Percentiles rank a stretch among this genome's conserved stretches.
These are phyloP conservation scores for Xylaria multiplex DNA, from an alignment of 2,329 filamentous ascomycete species.

Conservation along the genomic window DNA sequence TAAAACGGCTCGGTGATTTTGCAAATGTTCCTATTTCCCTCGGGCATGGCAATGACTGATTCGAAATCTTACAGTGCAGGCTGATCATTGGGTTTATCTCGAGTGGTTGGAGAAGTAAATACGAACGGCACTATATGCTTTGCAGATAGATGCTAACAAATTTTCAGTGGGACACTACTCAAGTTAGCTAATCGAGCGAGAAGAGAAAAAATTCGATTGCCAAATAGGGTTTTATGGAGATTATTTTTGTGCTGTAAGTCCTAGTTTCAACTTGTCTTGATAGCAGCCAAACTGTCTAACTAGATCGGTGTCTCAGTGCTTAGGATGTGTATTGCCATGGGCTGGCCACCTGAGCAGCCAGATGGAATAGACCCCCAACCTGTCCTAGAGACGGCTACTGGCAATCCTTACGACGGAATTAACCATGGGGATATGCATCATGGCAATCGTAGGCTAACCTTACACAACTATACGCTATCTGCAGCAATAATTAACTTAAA, in stretches of 20 bases:
- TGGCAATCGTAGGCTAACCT: slow-evolving; percentile 11
- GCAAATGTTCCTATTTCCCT: no score
- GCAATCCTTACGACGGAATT: neutral
- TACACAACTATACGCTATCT: neutral
- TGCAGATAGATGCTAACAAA: slow-evolving; percentile 1
- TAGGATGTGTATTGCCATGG: slow-evolving; percentile 26
- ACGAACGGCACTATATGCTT: no score
- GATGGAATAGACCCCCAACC: slow-evolving; percentile 11
- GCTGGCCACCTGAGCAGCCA: slow-evolving; percentile 20
- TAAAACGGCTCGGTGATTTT: no score
- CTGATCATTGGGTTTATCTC: slow-evolving; percentile 18
- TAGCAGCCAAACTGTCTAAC: neutral
- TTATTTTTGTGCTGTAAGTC: slow-evolving; percentile 29
- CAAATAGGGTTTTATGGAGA: slow-evolving; percentile 27
- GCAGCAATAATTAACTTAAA: neutral
- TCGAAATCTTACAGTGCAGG: slow-evolving; percentile 1
- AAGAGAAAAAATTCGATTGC: neutral
- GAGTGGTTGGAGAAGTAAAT: slow-evolving; percentile 28
- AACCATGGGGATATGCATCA: slow-evolving; percentile 21
- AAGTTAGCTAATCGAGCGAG: neutral
- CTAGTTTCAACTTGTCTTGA: no score
- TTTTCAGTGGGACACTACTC: slow-evolving; percentile 9
- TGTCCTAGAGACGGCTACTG: neutral
- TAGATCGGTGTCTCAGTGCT: neutral
- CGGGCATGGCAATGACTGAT: neutral